Percentiles rank a stretch among this genome's conserved stretches.
Evolutionary conservation across 371 early-diverging fungal species (phyloP).

Genomic region (Rhizopus microsporus): DNA sequence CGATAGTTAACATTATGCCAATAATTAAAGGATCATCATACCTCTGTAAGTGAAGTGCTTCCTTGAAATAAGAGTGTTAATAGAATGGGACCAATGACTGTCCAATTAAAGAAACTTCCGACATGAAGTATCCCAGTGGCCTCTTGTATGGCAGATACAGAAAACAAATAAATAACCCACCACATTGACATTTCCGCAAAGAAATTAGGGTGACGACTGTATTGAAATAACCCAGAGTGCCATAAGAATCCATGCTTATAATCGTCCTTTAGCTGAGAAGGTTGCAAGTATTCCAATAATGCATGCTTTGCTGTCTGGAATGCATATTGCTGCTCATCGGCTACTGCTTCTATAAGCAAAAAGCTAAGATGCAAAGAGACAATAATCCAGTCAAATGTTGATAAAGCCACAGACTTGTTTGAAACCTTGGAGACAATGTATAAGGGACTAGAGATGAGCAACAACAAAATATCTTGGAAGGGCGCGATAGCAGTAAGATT

Average conservation of each 20-base stretch:
- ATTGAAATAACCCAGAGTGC: conserved; percentile 69
- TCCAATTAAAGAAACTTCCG: conserved; percentile 54
- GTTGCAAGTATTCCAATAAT: conserved; percentile 32
- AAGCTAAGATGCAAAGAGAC: conserved; percentile 45
- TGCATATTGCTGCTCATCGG: conserved; percentile 84
- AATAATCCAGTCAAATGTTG: conserved; percentile 51
- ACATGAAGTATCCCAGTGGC: conserved; percentile 4
- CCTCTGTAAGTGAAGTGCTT: conserved; percentile 78
- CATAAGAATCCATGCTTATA: conserved; percentile 71
- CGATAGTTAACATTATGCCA: not conserved
- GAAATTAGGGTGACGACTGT: conserved; percentile 84
- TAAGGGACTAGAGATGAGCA: conserved; percentile 64
- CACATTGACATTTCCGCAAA: conserved; percentile 75
- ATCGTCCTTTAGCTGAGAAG: conserved; percentile 38
- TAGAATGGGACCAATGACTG: conserved; percentile 54
- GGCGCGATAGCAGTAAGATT: conserved; percentile 75
- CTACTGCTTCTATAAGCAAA: conserved; percentile 63
- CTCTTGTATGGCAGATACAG: conserved; percentile 46
- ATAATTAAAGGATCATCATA: conserved; percentile 10
- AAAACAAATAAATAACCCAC: conserved; percentile 67
- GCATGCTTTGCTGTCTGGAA: conserved; percentile 74
- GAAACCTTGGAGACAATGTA: conserved; percentile 45
- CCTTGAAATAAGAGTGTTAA: conserved; percentile 74
- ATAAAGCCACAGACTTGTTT: conserved; percentile 13
- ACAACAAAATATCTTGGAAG: conserved; percentile 71